Percentiles rank a stretch among this genome's conserved stretches.
Evolutionary conservation across 192 early-diverging fungal genomes (phyloP).

Genomic region (Dispira parvispora): DNA sequence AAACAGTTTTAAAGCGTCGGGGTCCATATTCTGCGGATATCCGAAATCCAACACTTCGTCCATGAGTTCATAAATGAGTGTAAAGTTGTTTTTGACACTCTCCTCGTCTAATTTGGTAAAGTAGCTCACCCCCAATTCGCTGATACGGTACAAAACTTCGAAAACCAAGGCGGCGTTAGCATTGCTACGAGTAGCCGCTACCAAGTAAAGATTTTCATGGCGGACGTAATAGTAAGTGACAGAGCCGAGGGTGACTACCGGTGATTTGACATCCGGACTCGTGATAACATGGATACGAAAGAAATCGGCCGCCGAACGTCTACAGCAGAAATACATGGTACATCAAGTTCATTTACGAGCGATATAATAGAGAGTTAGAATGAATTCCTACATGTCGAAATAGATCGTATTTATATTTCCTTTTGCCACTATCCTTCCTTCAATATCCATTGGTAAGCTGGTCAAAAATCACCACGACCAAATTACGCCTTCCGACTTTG

Average conservation of each 20-base stretch:
- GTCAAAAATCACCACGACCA: too few species aligned
- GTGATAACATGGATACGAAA: slow-evolving; percentile 97
- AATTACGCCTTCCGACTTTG: too few species aligned
- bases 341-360: too few species aligned
- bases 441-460: too few species aligned
- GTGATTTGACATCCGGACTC: slow-evolving; percentile 65
- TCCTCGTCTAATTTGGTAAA: slow-evolving; percentile 75
- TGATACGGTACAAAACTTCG: slow-evolving; percentile 57
- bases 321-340: slow-evolving; percentile 14
- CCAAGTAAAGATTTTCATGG: slow-evolving; percentile 92
- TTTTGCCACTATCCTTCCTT: too few species aligned
- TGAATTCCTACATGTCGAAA: too few species aligned
- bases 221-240: slow-evolving; percentile 92
- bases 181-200: slow-evolving; percentile 62
- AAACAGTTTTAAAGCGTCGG: slow-evolving; percentile 68
- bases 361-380: too few species aligned
- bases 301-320: slow-evolving; percentile 85
- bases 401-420: too few species aligned
- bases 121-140: slow-evolving; percentile 55
- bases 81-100: slow-evolving; percentile 74
- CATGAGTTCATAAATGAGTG: slow-evolving; percentile 67
- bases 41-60: slow-evolving; percentile 82
- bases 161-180: slow-evolving; percentile 67
- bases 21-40: slow-evolving; percentile 73
- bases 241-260: slow-evolving; percentile 78